A percentile compares a stretch with the other conserved stretches of the same genome.
These are phyloP conservation scores for Reutealis trisperma DNA, from an alignment of 345 rosid genomes.

Conservation along the genomic window DNA sequence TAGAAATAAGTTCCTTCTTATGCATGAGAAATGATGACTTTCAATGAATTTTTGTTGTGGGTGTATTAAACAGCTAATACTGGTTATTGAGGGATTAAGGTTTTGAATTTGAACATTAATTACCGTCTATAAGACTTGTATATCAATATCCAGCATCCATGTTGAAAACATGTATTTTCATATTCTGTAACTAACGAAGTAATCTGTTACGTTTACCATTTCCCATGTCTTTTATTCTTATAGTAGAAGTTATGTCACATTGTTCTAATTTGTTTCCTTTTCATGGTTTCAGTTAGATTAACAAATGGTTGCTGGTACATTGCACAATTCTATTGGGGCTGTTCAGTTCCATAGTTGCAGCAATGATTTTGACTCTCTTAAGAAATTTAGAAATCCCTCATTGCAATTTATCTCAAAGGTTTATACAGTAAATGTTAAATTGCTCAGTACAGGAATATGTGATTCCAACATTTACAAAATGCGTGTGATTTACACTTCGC, in stretches of 20 bases:
- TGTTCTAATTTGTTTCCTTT: not conserved
- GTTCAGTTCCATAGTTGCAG: conserved; percentile 12
- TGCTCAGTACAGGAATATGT: conserved; percentile 7
- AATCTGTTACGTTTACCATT: no score
- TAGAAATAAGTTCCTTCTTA: not conserved
- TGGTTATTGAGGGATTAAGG: not conserved
- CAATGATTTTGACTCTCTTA: conserved; percentile 10
- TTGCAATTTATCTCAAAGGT: conserved; percentile 18
- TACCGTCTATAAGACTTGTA: not conserved
- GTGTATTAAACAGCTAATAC: not conserved
- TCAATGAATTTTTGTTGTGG: not conserved
- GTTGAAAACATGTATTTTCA: not conserved
- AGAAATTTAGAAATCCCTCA: conserved; percentile 12
- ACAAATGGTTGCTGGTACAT: conserved; percentile 19
- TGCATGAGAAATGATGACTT: not conserved
- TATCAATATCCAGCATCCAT: not conserved
- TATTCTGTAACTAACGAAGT: no score
- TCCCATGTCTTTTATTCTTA: no score
- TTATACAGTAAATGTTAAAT: conserved; percentile 12
- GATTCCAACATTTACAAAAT: conserved; percentile 10
- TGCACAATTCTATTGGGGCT: conserved; percentile 15
- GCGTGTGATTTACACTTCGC: not conserved
- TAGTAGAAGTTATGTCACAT: not conserved
- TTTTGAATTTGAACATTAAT: not conserved
- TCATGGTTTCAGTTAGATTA: conserved; percentile 1